A percentile compares a stretch with the other conserved stretches of the same genome.
Evolutionary conservation across 129 eudicot species (phyloP).

Genomic region (Sambucus nigra): DNA sequence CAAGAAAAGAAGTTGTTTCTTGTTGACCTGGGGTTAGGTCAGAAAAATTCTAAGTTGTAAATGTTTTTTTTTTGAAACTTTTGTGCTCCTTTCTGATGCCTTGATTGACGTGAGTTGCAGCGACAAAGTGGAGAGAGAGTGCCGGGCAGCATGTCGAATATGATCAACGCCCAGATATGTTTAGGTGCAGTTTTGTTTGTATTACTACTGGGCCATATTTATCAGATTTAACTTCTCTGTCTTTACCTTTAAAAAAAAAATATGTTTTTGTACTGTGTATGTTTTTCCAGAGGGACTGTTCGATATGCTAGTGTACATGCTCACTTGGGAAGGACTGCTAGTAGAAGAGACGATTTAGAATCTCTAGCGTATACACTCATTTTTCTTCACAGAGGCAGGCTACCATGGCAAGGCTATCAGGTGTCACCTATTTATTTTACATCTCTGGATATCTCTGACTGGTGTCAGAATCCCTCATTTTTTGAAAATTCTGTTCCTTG

Average conservation of each 20-base stretch:
- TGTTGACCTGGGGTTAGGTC: conserved; percentile 80
- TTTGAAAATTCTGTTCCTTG: not conserved
- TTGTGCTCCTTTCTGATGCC: not conserved
- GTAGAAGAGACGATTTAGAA: conserved; percentile 82
- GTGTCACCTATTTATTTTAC: conserved; percentile 20
- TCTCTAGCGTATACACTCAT: conserved; percentile 85
- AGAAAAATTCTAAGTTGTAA: not conserved
- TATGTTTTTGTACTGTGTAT: not conserved
- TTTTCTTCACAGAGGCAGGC: conserved; percentile 68
- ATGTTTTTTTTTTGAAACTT: not conserved
- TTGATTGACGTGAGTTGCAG: conserved; percentile 26
- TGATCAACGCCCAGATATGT: conserved; percentile 85
- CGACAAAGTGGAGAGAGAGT: conserved; percentile 81
- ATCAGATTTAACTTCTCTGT: not conserved
- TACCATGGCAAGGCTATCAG: conserved; percentile 97
- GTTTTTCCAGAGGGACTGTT: conserved; percentile 47
- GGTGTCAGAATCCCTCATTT: not conserved
- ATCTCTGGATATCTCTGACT: conserved; percentile 2
- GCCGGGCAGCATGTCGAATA: conserved; percentile 62
- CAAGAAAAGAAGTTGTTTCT: conserved; percentile 82
- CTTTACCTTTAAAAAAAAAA: not conserved
- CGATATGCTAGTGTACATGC: conserved; percentile 91
- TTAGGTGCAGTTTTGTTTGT: conserved; percentile 30
- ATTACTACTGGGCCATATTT: not conserved
- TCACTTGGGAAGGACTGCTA: conserved; percentile 84